Percentiles rank a stretch among this genome's conserved stretches.
Evolutionary conservation across 176 grass and related monocot species (phyloP).

Genomic region (Triticum urartu): DNA sequence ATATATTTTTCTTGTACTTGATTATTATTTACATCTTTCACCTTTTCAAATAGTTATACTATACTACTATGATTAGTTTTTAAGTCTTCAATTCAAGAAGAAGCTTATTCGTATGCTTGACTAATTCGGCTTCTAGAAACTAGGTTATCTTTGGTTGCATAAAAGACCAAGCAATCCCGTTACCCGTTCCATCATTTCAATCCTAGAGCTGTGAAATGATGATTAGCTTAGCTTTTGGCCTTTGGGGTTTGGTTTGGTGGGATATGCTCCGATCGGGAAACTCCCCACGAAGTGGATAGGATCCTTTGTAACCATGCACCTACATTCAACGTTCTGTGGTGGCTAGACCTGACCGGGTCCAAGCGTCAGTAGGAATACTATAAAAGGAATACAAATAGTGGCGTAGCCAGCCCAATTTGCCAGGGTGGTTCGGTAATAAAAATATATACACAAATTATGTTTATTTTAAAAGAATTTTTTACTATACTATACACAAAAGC

Average conservation of each 20-base stretch:
- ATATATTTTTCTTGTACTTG: neutral
- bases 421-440: too few species aligned
- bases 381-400: neutral
- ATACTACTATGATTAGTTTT: neutral
- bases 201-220: neutral
- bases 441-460: too few species aligned
- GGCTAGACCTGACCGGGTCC: neutral
- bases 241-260: slow-evolving; percentile 19
- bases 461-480: too few species aligned
- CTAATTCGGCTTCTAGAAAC: neutral
- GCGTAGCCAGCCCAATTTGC: too few species aligned
- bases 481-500: too few species aligned
- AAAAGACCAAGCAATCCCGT: neutral
- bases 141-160: neutral
- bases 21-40: neutral
- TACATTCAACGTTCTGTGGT: slow-evolving; percentile 28
- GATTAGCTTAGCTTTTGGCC: neutral
- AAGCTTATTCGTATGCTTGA: neutral
- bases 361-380: neutral
- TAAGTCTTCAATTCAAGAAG: neutral
- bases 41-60: too few species aligned
- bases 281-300: slow-evolving; percentile 19
- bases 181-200: slow-evolving; percentile 14
- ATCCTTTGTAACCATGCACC: slow-evolving; percentile 18
- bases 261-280: slow-evolving; percentile 3